A percentile compares a stretch with the other conserved stretches of the same genome.
phyloP scores from a whole-genome alignment of 352 stramenopile genomes.

The Phytophthora europaea region DNA sequence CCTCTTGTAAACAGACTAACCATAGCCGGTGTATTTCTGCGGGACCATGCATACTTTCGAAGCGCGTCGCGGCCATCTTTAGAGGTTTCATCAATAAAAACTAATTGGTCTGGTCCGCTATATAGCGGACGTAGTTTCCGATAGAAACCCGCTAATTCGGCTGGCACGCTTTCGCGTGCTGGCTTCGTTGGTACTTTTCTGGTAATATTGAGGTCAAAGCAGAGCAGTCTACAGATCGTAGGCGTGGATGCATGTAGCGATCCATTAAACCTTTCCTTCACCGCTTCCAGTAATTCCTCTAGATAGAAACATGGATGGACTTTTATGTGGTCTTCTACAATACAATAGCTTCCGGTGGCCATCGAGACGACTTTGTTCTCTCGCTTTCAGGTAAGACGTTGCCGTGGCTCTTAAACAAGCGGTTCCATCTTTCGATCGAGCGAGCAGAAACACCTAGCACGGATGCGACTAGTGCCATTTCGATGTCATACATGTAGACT shows the following conservation, averaged over 20 bases:
- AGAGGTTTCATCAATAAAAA: conserved; percentile 8
- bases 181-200: conserved; percentile 1
- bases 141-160: neutral
- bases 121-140: conserved; percentile 1
- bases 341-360: neutral
- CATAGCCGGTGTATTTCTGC: neutral
- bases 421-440: neutral
- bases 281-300: neutral
- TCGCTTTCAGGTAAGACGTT: neutral
- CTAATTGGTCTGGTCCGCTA: neutral
- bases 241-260: neutral
- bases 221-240: neutral
- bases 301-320: conserved; percentile 1
- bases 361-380: neutral
- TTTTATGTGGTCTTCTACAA: neutral
- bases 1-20: neutral
- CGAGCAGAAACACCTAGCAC: neutral
- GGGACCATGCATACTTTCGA: conserved; percentile 1
- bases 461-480: neutral
- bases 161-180: conserved; percentile 2
- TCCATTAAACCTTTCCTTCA: neutral
- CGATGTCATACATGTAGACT: neutral
- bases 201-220: neutral
- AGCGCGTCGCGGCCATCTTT: neutral
- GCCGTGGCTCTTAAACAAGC: neutral